Percentiles rank a stretch among this genome's conserved stretches.
phyloP scores from a whole-genome alignment of 345 rosid genomes.

The Eutrema yunnanense region DNA sequence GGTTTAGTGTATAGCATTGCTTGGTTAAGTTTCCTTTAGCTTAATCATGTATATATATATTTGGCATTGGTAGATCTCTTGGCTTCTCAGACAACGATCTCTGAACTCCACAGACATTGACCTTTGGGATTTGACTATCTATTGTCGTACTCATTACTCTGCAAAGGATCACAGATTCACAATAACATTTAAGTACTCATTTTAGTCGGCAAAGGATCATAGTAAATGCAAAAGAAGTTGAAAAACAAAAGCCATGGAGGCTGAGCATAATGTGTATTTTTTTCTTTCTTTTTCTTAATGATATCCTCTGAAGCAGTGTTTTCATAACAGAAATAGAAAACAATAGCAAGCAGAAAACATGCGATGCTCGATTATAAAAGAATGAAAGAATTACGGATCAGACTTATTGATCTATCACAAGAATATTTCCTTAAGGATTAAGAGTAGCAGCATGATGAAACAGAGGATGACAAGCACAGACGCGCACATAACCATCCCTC shows the following conservation, averaged over 20 bases:
- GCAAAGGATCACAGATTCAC: neutral
- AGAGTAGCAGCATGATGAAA: slow-evolving; percentile 80
- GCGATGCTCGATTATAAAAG: neutral
- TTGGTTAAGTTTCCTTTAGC: too few species aligned
- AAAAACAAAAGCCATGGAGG: neutral
- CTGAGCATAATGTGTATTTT: neutral
- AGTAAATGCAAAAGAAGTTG: neutral
- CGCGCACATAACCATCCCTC: slow-evolving; percentile 98
- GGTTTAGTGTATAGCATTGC: too few species aligned
- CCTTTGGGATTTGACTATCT: neutral
- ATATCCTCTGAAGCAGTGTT: neutral
- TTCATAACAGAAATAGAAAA: neutral
- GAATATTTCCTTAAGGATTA: slow-evolving; percentile 68
- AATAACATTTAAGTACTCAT: neutral
- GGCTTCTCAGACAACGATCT: neutral
- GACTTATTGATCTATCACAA: slow-evolving; percentile 40
- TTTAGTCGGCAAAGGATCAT: neutral
- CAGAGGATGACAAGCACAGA: slow-evolving; percentile 85
- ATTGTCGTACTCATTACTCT: neutral
- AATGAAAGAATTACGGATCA: slow-evolving; percentile 11
- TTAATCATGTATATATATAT: too few species aligned
- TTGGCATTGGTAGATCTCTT: too few species aligned
- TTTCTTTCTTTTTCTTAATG: neutral
- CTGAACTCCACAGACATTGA: neutral
- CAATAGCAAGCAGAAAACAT: neutral